Evolutionary conservation across 345 rosid species (phyloP).

Genomic region (Noccaea caerulescens): DNA sequence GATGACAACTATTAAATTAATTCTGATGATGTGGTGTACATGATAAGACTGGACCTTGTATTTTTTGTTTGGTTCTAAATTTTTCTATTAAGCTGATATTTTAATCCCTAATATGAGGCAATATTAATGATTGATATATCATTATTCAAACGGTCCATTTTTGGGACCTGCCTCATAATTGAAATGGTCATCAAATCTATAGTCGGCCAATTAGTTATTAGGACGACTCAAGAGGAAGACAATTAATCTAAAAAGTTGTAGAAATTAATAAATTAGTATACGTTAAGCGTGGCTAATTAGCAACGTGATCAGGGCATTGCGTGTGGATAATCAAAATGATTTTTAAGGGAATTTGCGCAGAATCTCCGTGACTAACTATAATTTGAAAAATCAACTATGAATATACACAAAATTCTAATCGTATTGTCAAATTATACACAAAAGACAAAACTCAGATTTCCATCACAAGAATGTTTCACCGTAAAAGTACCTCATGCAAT

Average conservation of each 20-base stretch:
- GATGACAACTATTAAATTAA: slow-evolving; percentile 6
- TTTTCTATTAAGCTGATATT: neutral
- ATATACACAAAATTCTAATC: too few relatives aligned
- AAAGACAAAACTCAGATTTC: too few relatives aligned
- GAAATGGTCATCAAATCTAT: slow-evolving; percentile 21
- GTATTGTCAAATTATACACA: too few relatives aligned
- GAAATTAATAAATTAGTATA: neutral
- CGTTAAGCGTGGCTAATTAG: slow-evolving; percentile 9
- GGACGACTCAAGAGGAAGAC: neutral
- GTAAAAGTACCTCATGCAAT: slow-evolving; percentile 66
- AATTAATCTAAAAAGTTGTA: neutral
- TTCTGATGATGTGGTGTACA: neutral
- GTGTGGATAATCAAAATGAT: too few relatives aligned
- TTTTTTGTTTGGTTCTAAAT: neutral
- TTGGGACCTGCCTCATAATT: slow-evolving; percentile 26
- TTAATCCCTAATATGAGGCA: neutral
- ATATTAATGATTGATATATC: neutral
- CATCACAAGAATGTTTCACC: too few relatives aligned
- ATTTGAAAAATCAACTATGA: neutral
- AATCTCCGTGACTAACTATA: too few relatives aligned
- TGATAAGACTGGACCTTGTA: neutral
- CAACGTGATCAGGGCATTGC: neutral
- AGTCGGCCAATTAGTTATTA: neutral
- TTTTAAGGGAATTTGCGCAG: too few relatives aligned
- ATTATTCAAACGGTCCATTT: slow-evolving; percentile 22